Percentiles rank a stretch among this genome's conserved stretches.
Conservation (phyloP, 768 basidiomycete species). For the Crucibulum laeve region DNA sequence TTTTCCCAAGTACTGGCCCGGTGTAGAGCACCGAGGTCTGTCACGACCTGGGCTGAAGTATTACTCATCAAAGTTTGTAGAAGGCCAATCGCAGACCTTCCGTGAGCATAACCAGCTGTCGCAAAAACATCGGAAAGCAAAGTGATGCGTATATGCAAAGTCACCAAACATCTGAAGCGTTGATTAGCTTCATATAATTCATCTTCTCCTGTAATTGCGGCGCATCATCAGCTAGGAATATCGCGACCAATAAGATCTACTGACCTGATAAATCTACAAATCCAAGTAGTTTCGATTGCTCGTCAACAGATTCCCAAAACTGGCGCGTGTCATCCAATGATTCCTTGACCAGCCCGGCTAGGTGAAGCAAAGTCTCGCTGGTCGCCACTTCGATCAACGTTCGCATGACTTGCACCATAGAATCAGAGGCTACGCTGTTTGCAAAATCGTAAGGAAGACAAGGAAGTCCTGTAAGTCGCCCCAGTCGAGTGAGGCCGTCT, state of each 20-base stretch:
- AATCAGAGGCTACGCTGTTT: slow-evolving; percentile 79
- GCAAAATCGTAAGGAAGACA: slow-evolving; percentile 89
- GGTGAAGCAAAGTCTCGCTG: slow-evolving; percentile 64
- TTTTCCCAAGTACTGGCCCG: slow-evolving; percentile 86
- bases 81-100: slow-evolving; percentile 68
- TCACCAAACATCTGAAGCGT: slow-evolving; percentile 68
- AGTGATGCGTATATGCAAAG: slow-evolving; percentile 74
- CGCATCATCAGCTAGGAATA: neutral
- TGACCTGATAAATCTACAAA: slow-evolving; percentile 52
- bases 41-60: slow-evolving; percentile 58
- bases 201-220: slow-evolving; percentile 27
- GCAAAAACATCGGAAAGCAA: slow-evolving; percentile 86
- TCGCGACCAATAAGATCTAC: slow-evolving; percentile 14
- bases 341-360: slow-evolving; percentile 64
- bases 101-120: slow-evolving; percentile 77
- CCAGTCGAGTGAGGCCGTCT: slow-evolving; percentile 70
- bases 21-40: slow-evolving; percentile 75
- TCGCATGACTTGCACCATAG: slow-evolving; percentile 83
- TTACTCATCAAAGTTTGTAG: slow-evolving; percentile 71
- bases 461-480: slow-evolving; percentile 75
- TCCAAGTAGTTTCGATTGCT: slow-evolving; percentile 59
- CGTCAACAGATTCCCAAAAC: slow-evolving; percentile 59
- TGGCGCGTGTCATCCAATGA: slow-evolving; percentile 66
- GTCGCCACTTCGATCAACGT: slow-evolving; percentile 88
- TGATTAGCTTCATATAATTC: slow-evolving; percentile 49